A percentile compares a stretch with the other conserved stretches of the same genome.
Evolutionary conservation across 140 eudicot genomes (phyloP).

Genomic region (Cichorium intybus): DNA sequence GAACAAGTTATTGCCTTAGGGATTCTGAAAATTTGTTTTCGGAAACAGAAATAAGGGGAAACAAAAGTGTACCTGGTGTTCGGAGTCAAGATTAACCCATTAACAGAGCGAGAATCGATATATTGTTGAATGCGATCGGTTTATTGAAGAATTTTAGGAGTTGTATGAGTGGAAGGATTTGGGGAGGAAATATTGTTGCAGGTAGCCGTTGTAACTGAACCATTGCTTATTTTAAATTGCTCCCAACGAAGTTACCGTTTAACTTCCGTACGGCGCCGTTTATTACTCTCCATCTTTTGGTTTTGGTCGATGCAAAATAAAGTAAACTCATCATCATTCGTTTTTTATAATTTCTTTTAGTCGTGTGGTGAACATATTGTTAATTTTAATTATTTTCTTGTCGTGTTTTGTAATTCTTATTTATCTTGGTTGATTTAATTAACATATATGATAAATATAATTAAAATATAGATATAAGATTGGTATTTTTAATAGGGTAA

Average conservation of each 20-base stretch:
- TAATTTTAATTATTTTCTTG: too few species aligned
- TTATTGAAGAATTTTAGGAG: constrained; percentile 14
- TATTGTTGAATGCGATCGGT: constrained; percentile 9
- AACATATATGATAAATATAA: too few species aligned
- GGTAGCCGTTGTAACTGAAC: constrained; percentile 63
- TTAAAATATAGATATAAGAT: too few species aligned
- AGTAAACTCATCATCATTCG: not conserved
- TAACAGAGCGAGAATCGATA: constrained; percentile 4
- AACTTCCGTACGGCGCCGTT: constrained; percentile 38
- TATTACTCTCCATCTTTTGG: not conserved
- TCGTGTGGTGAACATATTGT: too few species aligned
- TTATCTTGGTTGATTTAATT: too few species aligned
- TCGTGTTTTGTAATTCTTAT: too few species aligned
- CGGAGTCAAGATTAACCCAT: constrained; percentile 2
- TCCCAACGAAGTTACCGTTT: constrained; percentile 32
- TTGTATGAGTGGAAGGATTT: not conserved
- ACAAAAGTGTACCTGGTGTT: constrained; percentile 30
- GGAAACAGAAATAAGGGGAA: constrained; percentile 14
- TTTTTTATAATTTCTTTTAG: too few species aligned
- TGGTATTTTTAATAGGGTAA: too few species aligned
- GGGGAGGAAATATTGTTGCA: constrained; percentile 20
- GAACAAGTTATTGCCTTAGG: constrained; percentile 9
- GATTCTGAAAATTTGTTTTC: not conserved
- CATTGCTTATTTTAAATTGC: constrained; percentile 19
- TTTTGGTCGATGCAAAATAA: not conserved